These are phyloP conservation scores for Hydnomerulius pinastri DNA, from an alignment of 768 basidiomycete species.

Conservation along the genomic window DNA sequence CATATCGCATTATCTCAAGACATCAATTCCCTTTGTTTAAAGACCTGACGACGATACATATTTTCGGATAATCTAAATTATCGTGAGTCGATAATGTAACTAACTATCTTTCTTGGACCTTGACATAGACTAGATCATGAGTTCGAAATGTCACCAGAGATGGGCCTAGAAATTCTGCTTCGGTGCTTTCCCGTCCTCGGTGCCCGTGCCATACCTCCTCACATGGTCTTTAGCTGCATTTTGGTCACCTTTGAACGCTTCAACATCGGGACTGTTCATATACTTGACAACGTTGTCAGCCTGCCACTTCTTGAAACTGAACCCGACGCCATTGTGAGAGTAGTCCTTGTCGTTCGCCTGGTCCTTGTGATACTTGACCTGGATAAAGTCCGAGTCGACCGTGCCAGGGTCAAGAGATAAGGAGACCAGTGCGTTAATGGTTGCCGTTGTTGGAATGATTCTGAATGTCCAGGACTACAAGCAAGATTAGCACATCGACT, in stretches of 20 bases:
- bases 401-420: slow-evolving; percentile 41
- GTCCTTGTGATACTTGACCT: slow-evolving; percentile 39
- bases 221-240: slow-evolving; percentile 1
- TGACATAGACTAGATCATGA: not conserved
- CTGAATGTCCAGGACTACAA: slow-evolving; percentile 41
- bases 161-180: not conserved
- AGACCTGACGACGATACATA: too few species aligned
- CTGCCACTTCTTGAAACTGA: slow-evolving; percentile 44
- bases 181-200: not conserved
- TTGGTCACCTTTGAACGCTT: slow-evolving; percentile 23
- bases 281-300: slow-evolving; percentile 29
- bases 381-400: slow-evolving; percentile 42
- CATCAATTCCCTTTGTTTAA: too few species aligned
- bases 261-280: slow-evolving; percentile 16
- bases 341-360: slow-evolving; percentile 47
- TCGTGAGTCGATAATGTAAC: too few species aligned
- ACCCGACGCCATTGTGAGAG: slow-evolving; percentile 42
- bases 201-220: slow-evolving; percentile 1
- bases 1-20: too few species aligned
- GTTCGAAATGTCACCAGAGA: not conserved
- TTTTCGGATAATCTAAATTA: too few species aligned
- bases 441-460: slow-evolving; percentile 37
- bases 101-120: too few species aligned
- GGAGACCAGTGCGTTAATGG: slow-evolving; percentile 44
- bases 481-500: not conserved